Percentiles rank a stretch among this genome's conserved stretches.
Evolutionary conservation across 139 green algal species (phyloP).

Genomic region (Chlamydomonas sphaeroides): DNA sequence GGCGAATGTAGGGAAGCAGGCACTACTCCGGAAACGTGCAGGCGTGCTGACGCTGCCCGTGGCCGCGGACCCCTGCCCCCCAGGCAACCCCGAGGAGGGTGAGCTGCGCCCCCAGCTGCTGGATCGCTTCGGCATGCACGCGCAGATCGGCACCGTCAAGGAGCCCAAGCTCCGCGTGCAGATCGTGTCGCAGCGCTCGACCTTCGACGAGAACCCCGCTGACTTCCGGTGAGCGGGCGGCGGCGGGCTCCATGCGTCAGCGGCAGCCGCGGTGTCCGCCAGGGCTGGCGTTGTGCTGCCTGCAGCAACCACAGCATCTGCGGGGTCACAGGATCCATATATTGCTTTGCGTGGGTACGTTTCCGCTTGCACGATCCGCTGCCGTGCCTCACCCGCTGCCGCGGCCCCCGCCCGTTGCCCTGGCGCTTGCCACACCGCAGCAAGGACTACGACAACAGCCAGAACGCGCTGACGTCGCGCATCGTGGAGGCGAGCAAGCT

Average conservation of each 20-base stretch:
- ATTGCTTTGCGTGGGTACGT: too few species aligned
- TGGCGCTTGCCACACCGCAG: not conserved
- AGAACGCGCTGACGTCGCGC: slow-evolving; percentile 56
- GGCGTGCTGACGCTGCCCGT: too few species aligned
- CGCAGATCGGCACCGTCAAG: slow-evolving; percentile 79
- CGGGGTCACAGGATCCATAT: too few species aligned
- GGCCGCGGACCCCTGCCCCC: not conserved
- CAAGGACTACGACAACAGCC: slow-evolving; percentile 36
- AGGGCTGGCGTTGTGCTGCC: too few species aligned
- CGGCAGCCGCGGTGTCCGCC: not conserved
- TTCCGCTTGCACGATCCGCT: too few species aligned
- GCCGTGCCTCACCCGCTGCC: too few species aligned
- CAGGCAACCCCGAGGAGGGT: slow-evolving; percentile 82
- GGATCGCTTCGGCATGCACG: slow-evolving; percentile 90
- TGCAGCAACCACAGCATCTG: too few species aligned
- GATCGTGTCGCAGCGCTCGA: slow-evolving; percentile 87
- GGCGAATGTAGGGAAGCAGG: too few species aligned
- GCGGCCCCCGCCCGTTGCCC: too few species aligned
- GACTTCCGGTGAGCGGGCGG: slow-evolving; percentile 36
- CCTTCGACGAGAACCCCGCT: slow-evolving; percentile 85
- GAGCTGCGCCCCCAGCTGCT: slow-evolving; percentile 96
- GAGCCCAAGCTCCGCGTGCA: slow-evolving; percentile 78
- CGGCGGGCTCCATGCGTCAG: slow-evolving; percentile 42
- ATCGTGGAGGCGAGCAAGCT: slow-evolving; percentile 63
- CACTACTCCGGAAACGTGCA: too few species aligned